A percentile compares a stretch with the other conserved stretches of the same genome.
These are phyloP conservation scores for Colletotrichum falcatum DNA, from an alignment of 2,329 filamentous ascomycete species.

Conservation along the genomic window DNA sequence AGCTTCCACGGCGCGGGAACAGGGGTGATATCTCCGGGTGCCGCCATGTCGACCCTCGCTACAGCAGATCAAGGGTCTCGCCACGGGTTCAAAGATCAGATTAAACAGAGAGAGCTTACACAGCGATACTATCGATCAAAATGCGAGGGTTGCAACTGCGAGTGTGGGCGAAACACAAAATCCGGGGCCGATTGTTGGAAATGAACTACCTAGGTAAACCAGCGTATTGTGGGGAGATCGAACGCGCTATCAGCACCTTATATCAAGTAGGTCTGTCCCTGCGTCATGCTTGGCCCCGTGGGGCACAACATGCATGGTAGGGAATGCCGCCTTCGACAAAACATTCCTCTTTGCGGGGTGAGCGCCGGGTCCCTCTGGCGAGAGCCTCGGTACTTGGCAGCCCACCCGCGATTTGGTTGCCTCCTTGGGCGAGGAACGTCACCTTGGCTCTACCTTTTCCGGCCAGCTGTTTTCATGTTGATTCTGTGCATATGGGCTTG, in stretches of 20 bases:
- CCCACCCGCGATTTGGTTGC: slow-evolving; percentile 23
- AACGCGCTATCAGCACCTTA: slow-evolving; percentile 19
- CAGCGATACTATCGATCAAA: neutral
- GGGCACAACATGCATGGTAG: neutral
- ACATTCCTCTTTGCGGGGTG: slow-evolving; percentile 17
- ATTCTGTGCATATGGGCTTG: neutral
- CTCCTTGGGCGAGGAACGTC: slow-evolving; percentile 11
- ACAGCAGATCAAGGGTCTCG: neutral
- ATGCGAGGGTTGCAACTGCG: neutral
- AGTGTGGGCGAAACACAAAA: neutral
- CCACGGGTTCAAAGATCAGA: too few species aligned
- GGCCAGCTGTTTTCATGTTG: neutral
- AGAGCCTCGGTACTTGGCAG: slow-evolving; percentile 23
- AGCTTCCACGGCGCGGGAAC: slow-evolving; percentile 56
- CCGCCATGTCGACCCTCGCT: slow-evolving; percentile 8
- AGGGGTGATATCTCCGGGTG: slow-evolving; percentile 12
- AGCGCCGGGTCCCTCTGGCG: neutral
- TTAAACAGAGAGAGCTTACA: neutral
- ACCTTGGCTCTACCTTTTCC: neutral
- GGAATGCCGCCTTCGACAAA: neutral
- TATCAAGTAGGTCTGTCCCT: too few species aligned
- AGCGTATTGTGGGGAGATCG: neutral
- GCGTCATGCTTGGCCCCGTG: too few species aligned
- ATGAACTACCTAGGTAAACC: too few species aligned
- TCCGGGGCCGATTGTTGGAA: neutral